Base-by-base conservation (phyloP, 352 stramenopile genomes). In the Thalassiosira mediterranea region DNA sequence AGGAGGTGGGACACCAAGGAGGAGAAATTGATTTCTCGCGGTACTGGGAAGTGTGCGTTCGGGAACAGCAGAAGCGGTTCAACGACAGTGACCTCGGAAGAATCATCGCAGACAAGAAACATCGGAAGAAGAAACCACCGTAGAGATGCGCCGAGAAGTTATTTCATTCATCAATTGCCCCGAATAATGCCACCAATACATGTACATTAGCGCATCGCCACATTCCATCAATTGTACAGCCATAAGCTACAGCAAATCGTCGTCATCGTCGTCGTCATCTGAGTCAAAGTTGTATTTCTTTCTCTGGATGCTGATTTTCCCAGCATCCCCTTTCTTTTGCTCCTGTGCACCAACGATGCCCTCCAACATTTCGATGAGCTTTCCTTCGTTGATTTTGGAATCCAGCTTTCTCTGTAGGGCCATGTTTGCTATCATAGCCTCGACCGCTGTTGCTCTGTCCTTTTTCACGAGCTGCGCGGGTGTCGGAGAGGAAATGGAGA, bases 281-380 rank as follows among this genome's bases (percentile, higher is more conserved):
- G 71, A 81, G 73, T 85, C 77, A 63, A 93, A 84, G 21, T 86
- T 78, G 71, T 93, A 91, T 64, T 84, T 83, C 53, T 91, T 93
- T 63, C 87, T 70, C 59, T 93, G 84, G 76, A 93, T 93, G 48
- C 63, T 89, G 61, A 91, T 72, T 53, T 84, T 84, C 2, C 67
- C 65, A 25, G 57, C 59, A 25, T 78, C 61, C 1, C 23, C 53
- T 32, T 72, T 65, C 10, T 71, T 68, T 44, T 67, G 59, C 40
- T 80, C 48, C 26, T 76, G 57, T n/a, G 74, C 73, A 7, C 69
- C 74, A 13, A 70, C 66, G 32, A 86, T 79, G 42, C 84, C 79
- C 75, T 93, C 87, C 11, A 93, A 59, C 65, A 93, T 91, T 78
- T 93, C 84, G 46, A 91, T 88, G 1, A 93, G 57, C 56, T 88